Evolutionary conservation across 208 protist species (phyloP).

Genomic region (Crithidia mellificae): DNA sequence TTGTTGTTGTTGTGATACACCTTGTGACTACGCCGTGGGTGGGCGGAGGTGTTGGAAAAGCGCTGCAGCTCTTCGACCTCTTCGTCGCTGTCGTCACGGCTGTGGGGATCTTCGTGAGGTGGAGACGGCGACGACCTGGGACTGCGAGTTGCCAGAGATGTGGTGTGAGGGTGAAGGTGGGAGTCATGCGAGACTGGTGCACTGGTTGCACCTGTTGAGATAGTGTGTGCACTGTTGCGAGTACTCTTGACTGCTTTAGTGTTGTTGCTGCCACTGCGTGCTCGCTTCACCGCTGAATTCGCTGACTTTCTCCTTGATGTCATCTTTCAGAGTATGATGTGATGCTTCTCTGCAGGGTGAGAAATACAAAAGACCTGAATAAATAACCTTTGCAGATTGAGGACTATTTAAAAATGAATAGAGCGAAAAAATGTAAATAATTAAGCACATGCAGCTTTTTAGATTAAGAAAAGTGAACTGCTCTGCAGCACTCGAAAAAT

Average conservation of each 20-base stretch:
- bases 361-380: too few relatives aligned
- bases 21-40: slow-evolving; percentile 11
- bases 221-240: neutral
- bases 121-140: neutral
- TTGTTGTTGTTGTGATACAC: slow-evolving; percentile 1
- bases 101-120: too few relatives aligned
- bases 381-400: too few relatives aligned
- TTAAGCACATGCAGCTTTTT: too few relatives aligned
- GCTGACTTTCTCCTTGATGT: neutral
- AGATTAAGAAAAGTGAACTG: too few relatives aligned
- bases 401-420: too few relatives aligned
- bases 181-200: too few relatives aligned
- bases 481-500: too few relatives aligned
- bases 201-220: neutral
- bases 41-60: slow-evolving; percentile 33
- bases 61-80: slow-evolving; percentile 26
- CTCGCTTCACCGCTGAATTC: neutral
- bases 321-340: neutral
- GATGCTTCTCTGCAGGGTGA: too few relatives aligned
- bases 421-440: too few relatives aligned
- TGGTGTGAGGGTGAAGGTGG: too few relatives aligned
- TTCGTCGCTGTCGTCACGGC: slow-evolving; percentile 8
- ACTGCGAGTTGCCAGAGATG: too few relatives aligned
- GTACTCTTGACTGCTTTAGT: neutral
- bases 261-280: slow-evolving; percentile 7